Evolutionary conservation across 257 asterid genomes (phyloP).

Genomic region (Primulina huaijiensis): DNA sequence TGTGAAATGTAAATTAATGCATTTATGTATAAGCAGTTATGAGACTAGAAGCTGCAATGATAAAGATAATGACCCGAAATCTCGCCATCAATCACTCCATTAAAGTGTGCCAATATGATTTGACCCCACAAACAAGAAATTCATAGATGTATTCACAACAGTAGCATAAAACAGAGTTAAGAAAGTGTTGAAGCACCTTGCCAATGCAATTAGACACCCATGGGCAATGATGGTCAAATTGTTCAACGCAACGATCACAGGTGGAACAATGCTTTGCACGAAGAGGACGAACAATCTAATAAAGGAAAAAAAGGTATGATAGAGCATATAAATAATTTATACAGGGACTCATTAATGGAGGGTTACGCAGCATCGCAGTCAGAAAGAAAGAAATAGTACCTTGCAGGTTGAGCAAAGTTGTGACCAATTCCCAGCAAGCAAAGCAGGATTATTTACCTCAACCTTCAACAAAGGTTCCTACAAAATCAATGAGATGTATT

Average conservation of each 20-base stretch:
- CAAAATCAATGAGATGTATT: conserved; percentile 18
- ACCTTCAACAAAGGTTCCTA: conserved; percentile 89
- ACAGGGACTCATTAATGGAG: conserved; percentile 11
- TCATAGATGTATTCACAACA: neutral
- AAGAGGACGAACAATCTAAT: conserved; percentile 94
- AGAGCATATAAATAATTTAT: conserved; percentile 15
- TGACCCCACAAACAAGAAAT: conserved; percentile 7
- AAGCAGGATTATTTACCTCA: conserved; percentile 82
- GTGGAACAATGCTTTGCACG: conserved; percentile 99
- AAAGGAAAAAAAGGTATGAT: conserved; percentile 28
- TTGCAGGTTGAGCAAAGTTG: conserved; percentile 99
- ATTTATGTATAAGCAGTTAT: conserved; percentile 2
- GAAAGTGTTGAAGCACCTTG: conserved; percentile 56
- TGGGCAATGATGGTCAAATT: conserved; percentile 99
- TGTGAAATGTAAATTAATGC: conserved; percentile 2
- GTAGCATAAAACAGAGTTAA: neutral
- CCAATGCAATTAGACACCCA: conserved; percentile 99
- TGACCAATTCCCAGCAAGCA: conserved; percentile 94
- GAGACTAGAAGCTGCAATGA: conserved; percentile 18
- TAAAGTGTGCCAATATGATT: neutral
- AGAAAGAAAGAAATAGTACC: conserved; percentile 40
- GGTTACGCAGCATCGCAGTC: conserved; percentile 10
- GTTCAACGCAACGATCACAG: conserved; percentile 99
- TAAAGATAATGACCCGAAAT: neutral
- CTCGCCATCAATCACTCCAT: conserved; percentile 8